Evolutionary conservation across 2,329 filamentous ascomycete genomes (phyloP).

Genomic region (Scytalidium sp.): DNA sequence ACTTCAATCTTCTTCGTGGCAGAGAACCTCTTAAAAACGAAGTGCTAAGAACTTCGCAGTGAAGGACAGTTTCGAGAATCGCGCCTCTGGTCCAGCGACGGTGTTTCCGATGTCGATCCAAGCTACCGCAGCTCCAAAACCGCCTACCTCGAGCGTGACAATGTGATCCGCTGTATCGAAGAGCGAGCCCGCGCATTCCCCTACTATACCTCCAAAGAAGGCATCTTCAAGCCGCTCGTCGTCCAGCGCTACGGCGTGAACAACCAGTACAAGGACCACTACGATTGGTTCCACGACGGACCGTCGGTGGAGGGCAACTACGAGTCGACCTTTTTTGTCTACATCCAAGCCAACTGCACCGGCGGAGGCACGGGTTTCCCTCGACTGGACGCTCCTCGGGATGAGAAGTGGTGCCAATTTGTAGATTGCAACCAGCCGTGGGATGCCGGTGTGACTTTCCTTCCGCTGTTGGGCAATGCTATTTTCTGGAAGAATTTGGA

Average conservation of each 20-base stretch:
- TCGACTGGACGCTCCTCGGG: not conserved
- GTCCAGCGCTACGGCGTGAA: constrained; percentile 50
- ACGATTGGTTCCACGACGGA: constrained; percentile 42
- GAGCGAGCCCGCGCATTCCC: constrained; percentile 51
- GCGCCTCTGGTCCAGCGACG: constrained; percentile 5
- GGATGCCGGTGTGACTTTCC: constrained; percentile 1
- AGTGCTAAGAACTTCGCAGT: not conserved
- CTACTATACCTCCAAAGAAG: constrained; percentile 51
- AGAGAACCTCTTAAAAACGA: no score
- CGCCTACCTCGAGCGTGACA: constrained; percentile 37
- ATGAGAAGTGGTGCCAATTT: constrained; percentile 2
- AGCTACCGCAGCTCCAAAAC: constrained; percentile 42
- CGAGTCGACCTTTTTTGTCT: constrained; percentile 6
- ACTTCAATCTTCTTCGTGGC: no score
- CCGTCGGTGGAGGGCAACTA: not conserved
- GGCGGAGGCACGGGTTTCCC: constrained; percentile 7
- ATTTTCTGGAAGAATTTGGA: constrained; percentile 44
- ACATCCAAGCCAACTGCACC: constrained; percentile 8
- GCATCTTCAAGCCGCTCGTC: constrained; percentile 55
- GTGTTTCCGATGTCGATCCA: not conserved
- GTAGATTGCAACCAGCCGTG: not conserved
- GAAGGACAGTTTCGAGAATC: constrained; percentile 7
- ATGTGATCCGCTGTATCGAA: constrained; percentile 51
- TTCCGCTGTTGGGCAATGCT: constrained; percentile 31
- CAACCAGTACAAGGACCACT: constrained; percentile 55